phyloP scores from a whole-genome alignment of 2,329 filamentous ascomycete genomes.

The Claviceps arundinis region DNA sequence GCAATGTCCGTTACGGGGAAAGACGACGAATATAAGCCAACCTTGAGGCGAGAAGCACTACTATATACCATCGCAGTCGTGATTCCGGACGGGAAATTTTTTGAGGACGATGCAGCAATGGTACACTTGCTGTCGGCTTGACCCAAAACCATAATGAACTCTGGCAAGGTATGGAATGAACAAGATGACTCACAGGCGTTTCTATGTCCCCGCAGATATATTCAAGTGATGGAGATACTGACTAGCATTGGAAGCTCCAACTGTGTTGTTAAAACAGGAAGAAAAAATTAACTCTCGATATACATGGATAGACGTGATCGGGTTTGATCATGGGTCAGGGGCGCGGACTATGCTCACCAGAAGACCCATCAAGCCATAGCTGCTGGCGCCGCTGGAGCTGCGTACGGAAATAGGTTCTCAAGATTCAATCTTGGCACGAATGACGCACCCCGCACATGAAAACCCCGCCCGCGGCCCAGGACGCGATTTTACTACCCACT shows the following conservation, averaged over 20 bases:
- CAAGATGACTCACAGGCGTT: neutral
- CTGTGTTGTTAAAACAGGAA: too few species aligned
- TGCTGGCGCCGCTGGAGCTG: neutral
- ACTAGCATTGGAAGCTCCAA: too few species aligned
- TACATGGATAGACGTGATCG: too few species aligned
- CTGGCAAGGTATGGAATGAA: too few species aligned
- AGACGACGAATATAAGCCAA: neutral
- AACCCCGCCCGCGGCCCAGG: neutral
- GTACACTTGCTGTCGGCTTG: neutral
- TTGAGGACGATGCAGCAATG: neutral
- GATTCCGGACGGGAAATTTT: slow-evolving; percentile 2
- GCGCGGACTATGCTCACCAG: neutral
- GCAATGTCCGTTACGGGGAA: neutral
- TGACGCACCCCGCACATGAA: neutral
- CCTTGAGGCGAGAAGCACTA: neutral
- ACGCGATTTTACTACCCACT: neutral
- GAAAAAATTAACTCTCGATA: too few species aligned
- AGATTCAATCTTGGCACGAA: neutral
- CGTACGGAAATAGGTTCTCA: neutral
- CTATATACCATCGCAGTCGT: neutral
- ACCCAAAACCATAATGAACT: neutral
- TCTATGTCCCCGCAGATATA: neutral
- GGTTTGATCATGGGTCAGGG: neutral
- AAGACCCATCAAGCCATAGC: neutral
- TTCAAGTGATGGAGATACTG: too few species aligned